Conservation (phyloP, 1,284 basidiomycete genomes). For the Bondarzewia mesenterica region DNA sequence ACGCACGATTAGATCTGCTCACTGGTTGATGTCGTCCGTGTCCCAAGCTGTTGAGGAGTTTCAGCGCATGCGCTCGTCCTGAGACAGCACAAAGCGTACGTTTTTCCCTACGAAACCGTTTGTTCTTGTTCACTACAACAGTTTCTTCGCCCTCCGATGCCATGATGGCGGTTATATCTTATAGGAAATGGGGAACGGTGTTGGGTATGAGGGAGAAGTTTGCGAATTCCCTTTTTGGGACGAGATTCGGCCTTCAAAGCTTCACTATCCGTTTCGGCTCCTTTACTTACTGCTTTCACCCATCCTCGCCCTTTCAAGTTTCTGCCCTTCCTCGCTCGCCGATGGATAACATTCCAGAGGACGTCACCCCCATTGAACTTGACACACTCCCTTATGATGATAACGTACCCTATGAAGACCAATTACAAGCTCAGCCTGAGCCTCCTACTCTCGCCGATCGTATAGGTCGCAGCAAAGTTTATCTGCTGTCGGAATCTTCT, state of each 20-base stretch:
- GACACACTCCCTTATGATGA: slow-evolving; percentile 45
- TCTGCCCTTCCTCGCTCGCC: neutral
- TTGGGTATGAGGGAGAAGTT: neutral
- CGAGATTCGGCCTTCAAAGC: neutral
- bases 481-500: slow-evolving; percentile 57
- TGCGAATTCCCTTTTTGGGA: neutral
- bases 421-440: slow-evolving; percentile 20
- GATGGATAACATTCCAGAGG: slow-evolving; percentile 31
- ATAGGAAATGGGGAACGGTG: neutral
- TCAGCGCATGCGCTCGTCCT: neutral
- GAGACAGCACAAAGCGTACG: slow-evolving; percentile 40
- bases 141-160: slow-evolving; percentile 34
- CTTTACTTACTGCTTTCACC: neutral
- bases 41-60: slow-evolving; percentile 74
- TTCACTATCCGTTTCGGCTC: no score
- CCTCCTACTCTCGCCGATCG: slow-evolving; percentile 43
- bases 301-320: no score
- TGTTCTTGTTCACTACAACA: slow-evolving; percentile 68
- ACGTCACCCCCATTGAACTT: slow-evolving; percentile 14
- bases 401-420: slow-evolving; percentile 40
- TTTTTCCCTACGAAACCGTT: slow-evolving; percentile 86
- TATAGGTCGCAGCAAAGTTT: slow-evolving; percentile 60
- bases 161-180: slow-evolving; percentile 34
- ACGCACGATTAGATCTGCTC: slow-evolving; percentile 27
- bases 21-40: slow-evolving; percentile 98